Base-by-base conservation (phyloP, 139 green algal species). In the Chlorella sp. region DNA sequence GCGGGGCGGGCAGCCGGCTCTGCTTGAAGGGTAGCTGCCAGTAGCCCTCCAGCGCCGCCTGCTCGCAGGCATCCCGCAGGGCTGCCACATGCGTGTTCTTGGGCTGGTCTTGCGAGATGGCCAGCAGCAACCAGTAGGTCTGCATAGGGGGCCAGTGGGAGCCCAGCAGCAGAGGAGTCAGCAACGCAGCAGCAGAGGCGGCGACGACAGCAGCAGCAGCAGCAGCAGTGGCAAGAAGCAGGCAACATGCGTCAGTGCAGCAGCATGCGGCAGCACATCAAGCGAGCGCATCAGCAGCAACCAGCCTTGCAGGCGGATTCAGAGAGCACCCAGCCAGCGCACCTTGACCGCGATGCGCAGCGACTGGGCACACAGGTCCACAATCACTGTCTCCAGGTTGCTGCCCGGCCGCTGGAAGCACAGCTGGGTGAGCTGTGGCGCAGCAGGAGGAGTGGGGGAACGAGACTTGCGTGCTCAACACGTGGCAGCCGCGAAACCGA, bases 71-170 rank as follows among this genome's bases (percentile, higher is more conserved):
- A 26, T 97, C 93, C 2, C 87, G 85, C 67, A 95, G 72, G 6
- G 86, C 80, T 0, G 65, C 74, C 20, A 91, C 84, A 28, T 93
- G 83, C 51, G 90, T 88, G 80, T 92, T 91, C 57, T 92, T 93
- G 0, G 92, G 92, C 56, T 95, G 89, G 89, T 99, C 96, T 80
- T 98, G 96, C 15, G 88, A 89, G 62, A 98, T 93, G 32, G 96
- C 95, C 75, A 96, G 86, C 82, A 99, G 86, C 56, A 99, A 89
- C 96, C 96, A 99, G 74, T 98, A 95, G 18, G 95, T 86, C 94
- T 97, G 91, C 85, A 72, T n/a, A n/a, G n/a, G n/a, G n/a, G n/a
- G n/a, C n/a, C n/a, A n/a, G n/a, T n/a, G n/a, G n/a, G n/a, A n/a
- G n/a, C n/a, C n/a, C n/a, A n/a, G 51, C 13, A 60, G 51, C 51